A percentile compares a stretch with the other conserved stretches of the same genome.
Evolutionary conservation across 179 eudicot genomes (phyloP).

Genomic region (Spinacia oleracea): DNA sequence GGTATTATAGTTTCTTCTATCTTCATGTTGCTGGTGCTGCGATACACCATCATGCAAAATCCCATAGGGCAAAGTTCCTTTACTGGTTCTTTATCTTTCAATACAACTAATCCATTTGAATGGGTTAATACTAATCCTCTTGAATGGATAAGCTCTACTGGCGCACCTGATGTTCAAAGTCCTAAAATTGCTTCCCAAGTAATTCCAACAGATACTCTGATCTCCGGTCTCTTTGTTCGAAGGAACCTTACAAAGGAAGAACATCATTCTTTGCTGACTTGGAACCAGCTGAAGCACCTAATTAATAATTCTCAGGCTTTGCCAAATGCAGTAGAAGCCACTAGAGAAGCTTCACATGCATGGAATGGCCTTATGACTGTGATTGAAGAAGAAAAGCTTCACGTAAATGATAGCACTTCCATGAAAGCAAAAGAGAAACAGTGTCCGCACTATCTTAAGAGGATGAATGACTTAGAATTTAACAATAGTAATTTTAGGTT

Average conservation of each 20-base stretch:
- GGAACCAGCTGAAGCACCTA: slow-evolving; percentile 67
- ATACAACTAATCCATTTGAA: slow-evolving; percentile 62
- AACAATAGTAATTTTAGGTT: slow-evolving; percentile 61
- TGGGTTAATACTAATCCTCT: slow-evolving; percentile 52
- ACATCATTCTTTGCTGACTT: slow-evolving; percentile 60
- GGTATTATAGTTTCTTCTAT: slow-evolving; percentile 51
- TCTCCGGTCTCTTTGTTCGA: slow-evolving; percentile 48
- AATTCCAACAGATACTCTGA: slow-evolving; percentile 49
- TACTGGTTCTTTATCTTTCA: slow-evolving; percentile 35
- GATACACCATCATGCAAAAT: slow-evolving; percentile 46
- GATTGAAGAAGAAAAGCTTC: slow-evolving; percentile 61
- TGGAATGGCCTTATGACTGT: slow-evolving; percentile 85
- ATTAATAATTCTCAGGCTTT: slow-evolving; percentile 58
- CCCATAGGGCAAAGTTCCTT: slow-evolving; percentile 50
- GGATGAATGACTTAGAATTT: slow-evolving; percentile 64
- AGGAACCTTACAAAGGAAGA: slow-evolving; percentile 73
- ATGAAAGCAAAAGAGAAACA: slow-evolving; percentile 71
- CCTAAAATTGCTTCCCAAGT: slow-evolving; percentile 52
- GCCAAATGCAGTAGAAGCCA: slow-evolving; percentile 83
- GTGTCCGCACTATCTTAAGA: slow-evolving; percentile 85
- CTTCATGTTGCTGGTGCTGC: slow-evolving; percentile 57
- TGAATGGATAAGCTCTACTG: slow-evolving; percentile 41
- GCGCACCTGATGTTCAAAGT: slow-evolving; percentile 50
- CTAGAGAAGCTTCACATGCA: slow-evolving; percentile 74
- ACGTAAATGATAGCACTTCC: slow-evolving; percentile 49